Evolutionary conservation across 176 grass and related monocot genomes (phyloP), one percentile per base, ranked within the genome.

Genomic region (Triticum timopheevii): DNA sequence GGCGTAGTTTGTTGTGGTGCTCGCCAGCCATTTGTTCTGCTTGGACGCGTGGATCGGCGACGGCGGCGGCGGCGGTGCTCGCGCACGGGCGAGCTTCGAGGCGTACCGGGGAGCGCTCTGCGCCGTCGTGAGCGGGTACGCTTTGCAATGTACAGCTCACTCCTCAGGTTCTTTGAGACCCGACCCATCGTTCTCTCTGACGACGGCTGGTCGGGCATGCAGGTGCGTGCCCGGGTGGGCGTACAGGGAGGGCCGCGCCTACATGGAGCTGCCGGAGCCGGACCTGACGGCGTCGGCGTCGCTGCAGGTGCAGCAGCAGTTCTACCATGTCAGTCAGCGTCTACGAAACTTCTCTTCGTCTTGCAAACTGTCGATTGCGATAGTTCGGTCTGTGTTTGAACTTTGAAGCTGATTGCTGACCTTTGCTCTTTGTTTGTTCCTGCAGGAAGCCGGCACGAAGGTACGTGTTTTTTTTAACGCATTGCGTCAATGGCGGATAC

Each of bases 211-310:
- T 75, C 25, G 42, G 17, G 10, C 28, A 3, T 66, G 28, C 63
- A 98, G 96, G 0, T 88, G 86, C 23, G 92, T 99, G 58, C 97
- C 97, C 0, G 94, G 97, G 19, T 96, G 78, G 92, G 97, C 92
- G 13, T 99, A 88, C 89, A 90, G 30, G 82, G 89, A 86, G 10
- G 65, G 85, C 17, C 56, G 87, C 74, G 65, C 87, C 42, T 98
- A 80, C 70, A 47, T 96, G 28, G 86, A 90, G 82, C 78, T 98
- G 50, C 35, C 56, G 59, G 88, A 90, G 54, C 80, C 77, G 5
- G 80, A 90, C 22, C 78, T 98, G 24, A 35, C 87, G 42, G 64
- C 86, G 76, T 87, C 84, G 66, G 90, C 90, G 63, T 96, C 82
- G 20, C 65, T 75, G 39, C 92, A 80, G 78, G 67, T 87, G 39